Conservation (phyloP, 805 yeast genomes). For the Suhomyces vadensis region DNA sequence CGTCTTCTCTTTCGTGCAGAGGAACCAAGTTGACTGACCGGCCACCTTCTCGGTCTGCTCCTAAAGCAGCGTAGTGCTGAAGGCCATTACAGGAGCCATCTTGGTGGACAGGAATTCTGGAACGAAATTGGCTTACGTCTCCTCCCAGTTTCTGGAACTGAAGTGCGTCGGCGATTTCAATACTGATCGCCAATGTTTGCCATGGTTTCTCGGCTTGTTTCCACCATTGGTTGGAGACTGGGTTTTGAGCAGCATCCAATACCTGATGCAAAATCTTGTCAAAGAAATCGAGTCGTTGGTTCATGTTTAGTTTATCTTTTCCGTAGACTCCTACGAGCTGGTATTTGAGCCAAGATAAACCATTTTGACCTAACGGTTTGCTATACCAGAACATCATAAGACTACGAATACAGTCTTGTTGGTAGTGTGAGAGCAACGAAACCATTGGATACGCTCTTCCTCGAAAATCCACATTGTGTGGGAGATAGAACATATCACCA, state of each 20-base stretch:
- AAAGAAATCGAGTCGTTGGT: slow-evolving; percentile 29
- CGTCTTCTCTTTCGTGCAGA: slow-evolving; percentile 27
- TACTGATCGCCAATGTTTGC: slow-evolving; percentile 38
- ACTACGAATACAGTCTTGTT: slow-evolving; percentile 35
- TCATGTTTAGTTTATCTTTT: slow-evolving; percentile 25
- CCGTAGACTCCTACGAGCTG: slow-evolving; percentile 40
- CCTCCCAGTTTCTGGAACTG: slow-evolving; percentile 18
- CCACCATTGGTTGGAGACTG: slow-evolving; percentile 37
- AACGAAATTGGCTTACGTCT: slow-evolving; percentile 19
- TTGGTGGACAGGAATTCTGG: slow-evolving; percentile 41
- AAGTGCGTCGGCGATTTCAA: slow-evolving; percentile 28
- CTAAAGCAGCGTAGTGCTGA: slow-evolving; percentile 48
- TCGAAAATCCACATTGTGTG: slow-evolving; percentile 42
- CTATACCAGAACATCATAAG: slow-evolving; percentile 41
- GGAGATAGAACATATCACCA: slow-evolving; percentile 39
- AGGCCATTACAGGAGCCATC: slow-evolving; percentile 50
- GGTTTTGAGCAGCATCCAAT: slow-evolving; percentile 28
- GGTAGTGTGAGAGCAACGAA: slow-evolving; percentile 35
- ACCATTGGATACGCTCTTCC: slow-evolving; percentile 44
- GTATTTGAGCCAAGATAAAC: slow-evolving; percentile 40
- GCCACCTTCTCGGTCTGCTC: slow-evolving; percentile 38
- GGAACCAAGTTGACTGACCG: slow-evolving; percentile 40
- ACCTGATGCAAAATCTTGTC: slow-evolving; percentile 23
- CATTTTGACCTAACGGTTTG: slow-evolving; percentile 35
- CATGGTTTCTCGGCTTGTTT: slow-evolving; percentile 39